Conservation (phyloP, 495 filamentous ascomycete species). For the Sabuloglossum arenarium region DNA sequence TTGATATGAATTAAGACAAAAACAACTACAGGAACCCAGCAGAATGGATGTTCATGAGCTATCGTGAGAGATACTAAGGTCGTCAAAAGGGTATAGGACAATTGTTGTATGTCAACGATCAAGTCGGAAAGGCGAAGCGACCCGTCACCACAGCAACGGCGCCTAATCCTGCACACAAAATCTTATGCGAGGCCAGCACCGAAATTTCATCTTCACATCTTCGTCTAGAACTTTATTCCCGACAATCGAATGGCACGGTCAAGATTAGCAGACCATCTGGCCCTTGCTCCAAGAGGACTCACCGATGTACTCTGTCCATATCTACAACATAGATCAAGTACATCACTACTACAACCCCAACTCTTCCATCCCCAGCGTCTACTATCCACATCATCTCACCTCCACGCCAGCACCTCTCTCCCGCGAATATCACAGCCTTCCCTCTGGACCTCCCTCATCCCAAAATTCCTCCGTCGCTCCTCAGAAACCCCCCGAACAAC, state of each 20-base stretch:
- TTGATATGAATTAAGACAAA: neutral
- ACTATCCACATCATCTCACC: neutral
- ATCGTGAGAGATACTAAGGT: neutral
- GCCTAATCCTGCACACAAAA: neutral
- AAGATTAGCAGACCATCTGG: neutral
- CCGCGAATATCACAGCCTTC: slow-evolving; percentile 41
- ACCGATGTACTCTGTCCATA: neutral
- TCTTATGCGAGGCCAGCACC: neutral
- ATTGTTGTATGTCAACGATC: neutral
- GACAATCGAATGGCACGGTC: neutral
- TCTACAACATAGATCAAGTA: neutral
- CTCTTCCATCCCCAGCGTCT: neutral
- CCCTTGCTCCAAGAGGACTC: neutral
- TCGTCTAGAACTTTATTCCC: neutral
- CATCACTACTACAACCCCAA: neutral
- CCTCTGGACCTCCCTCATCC: slow-evolving; percentile 52
- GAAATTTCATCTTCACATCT: neutral
- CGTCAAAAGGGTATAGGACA: neutral
- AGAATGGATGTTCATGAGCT: neutral
- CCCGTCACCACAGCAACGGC: neutral
- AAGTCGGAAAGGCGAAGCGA: neutral
- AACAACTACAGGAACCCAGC: neutral
- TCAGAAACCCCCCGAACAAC: neutral
- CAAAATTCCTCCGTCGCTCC: slow-evolving; percentile 20
- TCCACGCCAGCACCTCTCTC: slow-evolving; percentile 9